phyloP scores from a whole-genome alignment of 1,284 basidiomycete species.

The Abortiporus biennis region DNA sequence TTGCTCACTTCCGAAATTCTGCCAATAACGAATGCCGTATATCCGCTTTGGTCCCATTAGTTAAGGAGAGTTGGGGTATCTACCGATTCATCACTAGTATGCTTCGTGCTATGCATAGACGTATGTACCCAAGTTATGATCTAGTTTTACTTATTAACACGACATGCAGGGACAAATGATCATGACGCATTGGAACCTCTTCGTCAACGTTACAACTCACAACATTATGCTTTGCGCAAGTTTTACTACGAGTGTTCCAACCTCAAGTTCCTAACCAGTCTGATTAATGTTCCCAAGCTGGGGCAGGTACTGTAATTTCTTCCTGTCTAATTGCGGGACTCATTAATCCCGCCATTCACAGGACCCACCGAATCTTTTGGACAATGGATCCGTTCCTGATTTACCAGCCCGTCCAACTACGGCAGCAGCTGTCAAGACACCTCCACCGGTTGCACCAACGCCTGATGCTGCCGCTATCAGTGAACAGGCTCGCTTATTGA shows the following conservation, averaged over 20 bases:
- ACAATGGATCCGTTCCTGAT: conserved; percentile 79
- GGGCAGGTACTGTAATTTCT: conserved; percentile 56
- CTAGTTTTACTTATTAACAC: conserved; percentile 1
- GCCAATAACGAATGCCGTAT: conserved; percentile 95
- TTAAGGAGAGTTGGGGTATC: conserved; percentile 97
- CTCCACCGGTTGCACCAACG: conserved; percentile 63
- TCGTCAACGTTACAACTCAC: conserved; percentile 77
- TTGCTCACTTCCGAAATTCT: conserved; percentile 86
- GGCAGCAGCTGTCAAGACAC: conserved; percentile 41
- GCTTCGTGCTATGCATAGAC: conserved; percentile 91
- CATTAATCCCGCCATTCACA: conserved; percentile 25
- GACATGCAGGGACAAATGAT: conserved; percentile 65
- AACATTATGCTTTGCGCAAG: conserved; percentile 87
- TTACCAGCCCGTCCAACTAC: conserved; percentile 83
- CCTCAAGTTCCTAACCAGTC: conserved; percentile 90
- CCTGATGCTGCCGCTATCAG: conserved; percentile 77
- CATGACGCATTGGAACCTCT: conserved; percentile 83
- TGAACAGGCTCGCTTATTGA: conserved; percentile 93
- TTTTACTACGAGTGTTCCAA: conserved; percentile 99
- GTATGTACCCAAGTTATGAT: conserved; percentile 43
- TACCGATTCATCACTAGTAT: conserved; percentile 97
- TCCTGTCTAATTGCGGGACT: conserved; percentile 6
- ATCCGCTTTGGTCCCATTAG: conserved; percentile 86
- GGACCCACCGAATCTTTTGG: conserved; percentile 93
- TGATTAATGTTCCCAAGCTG: conserved; percentile 95